Evolutionary conservation across 495 filamentous ascomycete species (phyloP).

Genomic region (Aspergillus funiculosus): DNA sequence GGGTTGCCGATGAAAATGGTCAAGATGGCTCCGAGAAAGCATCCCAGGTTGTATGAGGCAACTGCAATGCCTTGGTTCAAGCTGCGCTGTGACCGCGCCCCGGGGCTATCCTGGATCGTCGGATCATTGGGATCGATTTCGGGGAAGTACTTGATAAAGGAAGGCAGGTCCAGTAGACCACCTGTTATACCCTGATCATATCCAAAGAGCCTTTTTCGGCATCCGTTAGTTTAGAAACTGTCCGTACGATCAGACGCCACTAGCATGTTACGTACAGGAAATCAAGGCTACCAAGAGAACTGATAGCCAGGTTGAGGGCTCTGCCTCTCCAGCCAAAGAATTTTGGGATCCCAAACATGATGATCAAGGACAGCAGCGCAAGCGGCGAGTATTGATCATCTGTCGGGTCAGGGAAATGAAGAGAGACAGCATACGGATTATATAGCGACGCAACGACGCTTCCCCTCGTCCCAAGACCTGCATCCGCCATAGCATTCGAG

Average conservation of each 20-base stretch:
- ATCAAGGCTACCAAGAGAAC: slow-evolving; percentile 60
- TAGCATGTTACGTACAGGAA: slow-evolving; percentile 55
- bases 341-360: slow-evolving; percentile 37
- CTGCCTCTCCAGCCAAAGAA: slow-evolving; percentile 61
- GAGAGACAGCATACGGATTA: no score
- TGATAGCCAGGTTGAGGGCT: slow-evolving; percentile 60
- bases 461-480: no score
- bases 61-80: slow-evolving; percentile 49
- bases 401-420: not conserved
- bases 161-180: slow-evolving; percentile 49
- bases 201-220: slow-evolving; percentile 38
- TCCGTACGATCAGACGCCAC: no score
- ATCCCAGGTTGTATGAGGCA: slow-evolving; percentile 68
- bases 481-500: no score
- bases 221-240: slow-evolving; percentile 1
- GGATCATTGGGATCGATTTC: slow-evolving; percentile 23
- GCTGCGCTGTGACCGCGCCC: slow-evolving; percentile 21
- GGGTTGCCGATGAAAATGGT: slow-evolving; percentile 66
- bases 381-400: not conserved
- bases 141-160: slow-evolving; percentile 50
- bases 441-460: no score
- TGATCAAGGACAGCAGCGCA: slow-evolving; percentile 7
- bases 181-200: slow-evolving; percentile 56
- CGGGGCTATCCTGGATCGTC: not conserved
- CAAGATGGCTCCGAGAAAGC: slow-evolving; percentile 63